phyloP scores from a whole-genome alignment of 208 protist genomes.

The Trypanosoma rangeli region DNA sequence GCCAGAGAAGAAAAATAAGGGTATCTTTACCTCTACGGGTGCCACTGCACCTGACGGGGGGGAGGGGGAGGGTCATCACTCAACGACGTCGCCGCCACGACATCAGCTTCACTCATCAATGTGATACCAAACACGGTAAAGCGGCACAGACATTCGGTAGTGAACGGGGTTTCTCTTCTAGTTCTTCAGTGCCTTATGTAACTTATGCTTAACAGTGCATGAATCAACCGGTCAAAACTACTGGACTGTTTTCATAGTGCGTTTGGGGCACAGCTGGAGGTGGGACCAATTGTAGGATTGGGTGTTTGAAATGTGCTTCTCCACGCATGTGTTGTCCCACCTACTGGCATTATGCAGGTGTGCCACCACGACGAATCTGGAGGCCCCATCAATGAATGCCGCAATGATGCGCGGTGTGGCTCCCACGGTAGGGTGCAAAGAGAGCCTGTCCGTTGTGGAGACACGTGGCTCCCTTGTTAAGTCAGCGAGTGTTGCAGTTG shows the following conservation, averaged over 20 bases:
- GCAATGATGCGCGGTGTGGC: no score
- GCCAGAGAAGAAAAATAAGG: conserved; percentile 7
- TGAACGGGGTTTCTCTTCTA: background rate
- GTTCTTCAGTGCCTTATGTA: conserved; percentile 9
- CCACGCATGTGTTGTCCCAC: background rate
- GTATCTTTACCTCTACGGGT: conserved; percentile 22
- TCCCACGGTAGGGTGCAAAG: no score
- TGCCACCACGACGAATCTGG: background rate
- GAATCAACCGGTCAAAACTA: background rate
- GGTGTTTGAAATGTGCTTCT: conserved; percentile 6
- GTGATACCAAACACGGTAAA: conserved; percentile 10
- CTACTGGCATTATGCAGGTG: background rate
- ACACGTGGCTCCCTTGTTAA: no score
- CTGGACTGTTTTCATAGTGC: conserved; percentile 19
- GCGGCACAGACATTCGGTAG: background rate
- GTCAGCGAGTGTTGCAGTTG: no score
- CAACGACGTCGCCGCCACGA: background rate
- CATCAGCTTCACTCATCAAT: conserved; percentile 10
- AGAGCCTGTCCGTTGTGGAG: no score
- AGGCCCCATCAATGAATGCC: no score
- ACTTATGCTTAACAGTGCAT: conserved; percentile 13
- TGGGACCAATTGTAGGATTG: conserved; percentile 5
- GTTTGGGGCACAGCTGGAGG: conserved; percentile 9
- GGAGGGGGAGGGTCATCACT: no score
- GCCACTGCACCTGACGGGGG: conserved; percentile 4